phyloP scores from a whole-genome alignment of 345 rosid species.

The Heritiera littoralis region DNA sequence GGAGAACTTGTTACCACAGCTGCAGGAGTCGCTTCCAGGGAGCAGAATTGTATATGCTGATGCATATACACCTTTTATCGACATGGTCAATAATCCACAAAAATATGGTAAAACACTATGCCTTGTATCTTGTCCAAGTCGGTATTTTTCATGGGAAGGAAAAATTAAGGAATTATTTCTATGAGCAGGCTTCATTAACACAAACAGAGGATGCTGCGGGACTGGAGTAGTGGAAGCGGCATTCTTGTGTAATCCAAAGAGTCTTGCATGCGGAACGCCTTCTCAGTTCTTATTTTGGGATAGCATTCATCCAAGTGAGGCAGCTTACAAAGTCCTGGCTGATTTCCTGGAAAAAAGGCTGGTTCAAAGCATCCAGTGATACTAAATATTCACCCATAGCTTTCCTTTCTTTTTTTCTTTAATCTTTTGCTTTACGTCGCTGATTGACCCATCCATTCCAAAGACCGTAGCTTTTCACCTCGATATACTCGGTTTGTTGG shows the following conservation, averaged over 20 bases:
- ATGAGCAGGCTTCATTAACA: conserved; percentile 18
- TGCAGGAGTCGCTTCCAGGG: conserved; percentile 41
- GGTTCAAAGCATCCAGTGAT: neutral
- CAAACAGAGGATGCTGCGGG: conserved; percentile 53
- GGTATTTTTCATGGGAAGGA: neutral
- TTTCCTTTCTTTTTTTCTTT: neutral
- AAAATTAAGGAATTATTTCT: neutral
- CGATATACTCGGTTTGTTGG: neutral
- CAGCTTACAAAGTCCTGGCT: neutral
- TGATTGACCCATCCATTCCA: neutral
- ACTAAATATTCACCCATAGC: neutral
- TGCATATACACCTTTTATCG: conserved; percentile 37
- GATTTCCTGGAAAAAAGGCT: neutral
- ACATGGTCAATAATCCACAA: conserved; percentile 48
- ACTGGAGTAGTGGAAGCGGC: conserved; percentile 35
- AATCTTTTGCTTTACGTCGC: neutral
- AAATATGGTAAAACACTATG: conserved; percentile 16
- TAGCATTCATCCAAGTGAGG: neutral
- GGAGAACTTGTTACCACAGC: conserved; percentile 27
- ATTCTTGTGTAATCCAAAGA: conserved; percentile 32
- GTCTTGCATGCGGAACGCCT: conserved; percentile 22
- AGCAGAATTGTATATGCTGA: conserved; percentile 48
- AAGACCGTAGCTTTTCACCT: neutral
- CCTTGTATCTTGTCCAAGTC: conserved; percentile 26
- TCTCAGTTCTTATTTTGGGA: conserved; percentile 30